Base-by-base conservation (phyloP, 2,329 filamentous ascomycete genomes). In the Diaporthe ampelina region DNA sequence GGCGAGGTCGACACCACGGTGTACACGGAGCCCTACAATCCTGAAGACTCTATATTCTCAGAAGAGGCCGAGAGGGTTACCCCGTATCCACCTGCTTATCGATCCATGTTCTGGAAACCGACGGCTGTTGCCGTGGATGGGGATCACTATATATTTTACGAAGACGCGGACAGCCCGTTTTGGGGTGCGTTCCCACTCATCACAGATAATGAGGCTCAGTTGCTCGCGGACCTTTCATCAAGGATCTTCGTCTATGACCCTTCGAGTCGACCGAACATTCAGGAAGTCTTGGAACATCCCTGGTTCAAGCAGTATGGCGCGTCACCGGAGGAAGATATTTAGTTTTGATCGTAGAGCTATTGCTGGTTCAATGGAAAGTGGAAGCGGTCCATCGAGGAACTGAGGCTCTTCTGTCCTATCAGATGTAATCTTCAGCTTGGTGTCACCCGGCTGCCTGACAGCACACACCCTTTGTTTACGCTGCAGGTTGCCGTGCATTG, bases 181-280 rank as follows among this genome's bases (percentile, higher is more conserved):
- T 68, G 21, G 63, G 63, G 63, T 11, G 63, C 63, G 13, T 68
- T 68, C 24, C 43, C 63, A 24, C 43, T 40, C 8, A 68, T 56
- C 17, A 40, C 15, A 26, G n/a, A 37, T n/a, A 32, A 56, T 6
- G 63, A 54, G 32, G 48, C 48, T 35, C 17, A 26, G 10, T 13
- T 54, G 7, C 63, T 54, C 4, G 21, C 10, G 35, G 65, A 69
- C 54, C 65, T 69, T 21, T 21, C 56, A 26, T 56, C 48, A 43
- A n/a, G 19, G 29, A 69, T 69, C 24, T 69, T 54, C 19, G 65
- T 69, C 48, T 69, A 69, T 54, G 48, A 69, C 24, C 48, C 48
- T 56, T 56, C 48, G 4, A 69, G 21, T 8, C 65, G 45, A 26
- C 48, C 15, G 15, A 43, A 56, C 19, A 40, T 63, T 9, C n/a